Conservation (phyloP, 1,284 basidiomycete species). For the Sporisorium exsertum region DNA sequence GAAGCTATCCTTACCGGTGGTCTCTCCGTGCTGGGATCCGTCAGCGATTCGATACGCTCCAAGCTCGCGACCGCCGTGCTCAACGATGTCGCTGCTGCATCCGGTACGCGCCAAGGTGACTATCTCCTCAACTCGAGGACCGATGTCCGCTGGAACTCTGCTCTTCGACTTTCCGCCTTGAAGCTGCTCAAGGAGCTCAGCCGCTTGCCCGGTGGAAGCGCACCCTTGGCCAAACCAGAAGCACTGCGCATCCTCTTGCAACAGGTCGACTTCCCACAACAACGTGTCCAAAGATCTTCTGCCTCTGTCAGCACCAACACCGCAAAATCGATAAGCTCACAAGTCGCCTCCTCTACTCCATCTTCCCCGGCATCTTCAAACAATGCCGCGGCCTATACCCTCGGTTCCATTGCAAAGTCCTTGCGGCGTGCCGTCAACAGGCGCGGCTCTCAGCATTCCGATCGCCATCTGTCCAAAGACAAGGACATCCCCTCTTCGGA, state of each 20-base stretch:
- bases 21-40: conserved; percentile 25
- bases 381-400: conserved; percentile 12
- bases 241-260: conserved; percentile 41
- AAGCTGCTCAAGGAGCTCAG: conserved; percentile 57
- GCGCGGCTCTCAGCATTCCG: conserved; percentile 19
- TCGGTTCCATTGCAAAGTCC: conserved; percentile 30
- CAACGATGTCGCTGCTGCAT: conserved; percentile 34
- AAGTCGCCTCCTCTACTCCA: background rate
- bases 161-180: conserved; percentile 40
- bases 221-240: conserved; percentile 32
- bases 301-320: conserved; percentile 6
- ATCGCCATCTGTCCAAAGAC: conserved; percentile 21
- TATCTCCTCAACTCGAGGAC: conserved; percentile 31
- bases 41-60: conserved; percentile 42
- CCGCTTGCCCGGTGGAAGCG: conserved; percentile 52
- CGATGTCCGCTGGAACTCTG: conserved; percentile 30
- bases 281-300: conserved; percentile 16
- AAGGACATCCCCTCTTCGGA: conserved; percentile 24
- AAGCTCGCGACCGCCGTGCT: conserved; percentile 39
- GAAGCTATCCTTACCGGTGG: conserved; percentile 27
- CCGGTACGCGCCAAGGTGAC: conserved; percentile 35
- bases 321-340: background rate
- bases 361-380: conserved; percentile 9
- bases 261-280: conserved; percentile 50
- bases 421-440: conserved; percentile 33